Evolutionary conservation across 176 grass and related monocot genomes (phyloP), one percentile per base, ranked within the genome.

Genomic region (Aegilops umbellulata): DNA sequence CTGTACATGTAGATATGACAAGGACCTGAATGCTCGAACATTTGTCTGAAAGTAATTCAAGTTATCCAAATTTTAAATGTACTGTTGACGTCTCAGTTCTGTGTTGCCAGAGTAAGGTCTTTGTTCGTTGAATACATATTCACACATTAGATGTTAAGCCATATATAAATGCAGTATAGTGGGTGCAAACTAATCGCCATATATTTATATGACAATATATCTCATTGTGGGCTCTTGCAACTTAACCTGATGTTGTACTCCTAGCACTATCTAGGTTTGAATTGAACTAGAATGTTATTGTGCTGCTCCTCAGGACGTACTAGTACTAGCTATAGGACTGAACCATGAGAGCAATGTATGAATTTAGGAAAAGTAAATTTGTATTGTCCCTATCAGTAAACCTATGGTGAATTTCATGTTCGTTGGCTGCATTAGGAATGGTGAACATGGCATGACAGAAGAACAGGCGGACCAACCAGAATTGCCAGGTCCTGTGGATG

Each of bases 401-500:
- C 0, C 1, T 15, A 25, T 58, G 38, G n/a, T 82, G 70, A 26
- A 22, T 69, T 17, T 58, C 24, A 35, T 76, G n/a, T 36, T 29
- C 15, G 0, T 47, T 62, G 3, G 12, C 41, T 76, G 17, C 46
- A 41, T 42, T 26, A 91, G 89, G 44, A 87, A 91, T 81, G 85
- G 89, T 32, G 69, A 47, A 8, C 22, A 5, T 81, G 76, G 72
- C 1, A n/a, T 10, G 6, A 5, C 76, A 81, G 61, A 69, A 81
- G 69, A 81, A 63, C 83, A 70, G 46, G 62, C 2, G 9, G 51
- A 39, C 7, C 36, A 63, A 8, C 68, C 67, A 61, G 27, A 71
- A 53, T 80, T 89, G 60, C 87, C 86, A 65, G 86, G 23, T 36
- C 88, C 87, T 84, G 64, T 90, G 55, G 88, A 82, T 46, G 87